A percentile compares a stretch with the other conserved stretches of the same genome.
Evolutionary conservation across 495 filamentous ascomycete genomes (phyloP).

Genomic region (Ramalina peruviana): DNA sequence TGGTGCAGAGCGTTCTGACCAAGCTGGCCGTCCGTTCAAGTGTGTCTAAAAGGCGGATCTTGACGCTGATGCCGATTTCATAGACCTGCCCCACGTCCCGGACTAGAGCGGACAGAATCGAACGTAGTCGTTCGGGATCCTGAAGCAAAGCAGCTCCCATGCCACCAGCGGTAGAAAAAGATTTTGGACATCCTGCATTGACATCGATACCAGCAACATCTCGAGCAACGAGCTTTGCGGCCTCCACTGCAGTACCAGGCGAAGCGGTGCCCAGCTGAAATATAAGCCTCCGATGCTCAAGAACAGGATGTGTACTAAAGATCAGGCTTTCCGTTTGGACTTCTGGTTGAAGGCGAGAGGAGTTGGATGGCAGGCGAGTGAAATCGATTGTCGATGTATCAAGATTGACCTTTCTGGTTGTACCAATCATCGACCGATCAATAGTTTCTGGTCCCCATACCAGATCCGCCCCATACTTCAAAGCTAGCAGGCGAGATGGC

Average conservation of each 20-base stretch:
- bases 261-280: constrained; percentile 85
- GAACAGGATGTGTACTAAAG: constrained; percentile 65
- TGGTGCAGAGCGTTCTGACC: constrained; percentile 59
- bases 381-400: constrained; percentile 69
- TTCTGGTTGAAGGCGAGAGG: constrained; percentile 29
- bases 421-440: constrained; percentile 79
- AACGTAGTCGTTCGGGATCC: constrained; percentile 66
- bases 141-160: constrained; percentile 88
- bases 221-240: constrained; percentile 64
- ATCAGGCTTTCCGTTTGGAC: constrained; percentile 54
- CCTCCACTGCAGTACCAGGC: constrained; percentile 66
- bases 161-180: constrained; percentile 77
- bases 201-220: constrained; percentile 92
- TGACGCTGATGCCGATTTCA: constrained; percentile 85
- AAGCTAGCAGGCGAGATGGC: constrained; percentile 69
- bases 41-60: constrained; percentile 79
- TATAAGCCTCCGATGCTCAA: constrained; percentile 58
- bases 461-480: constrained; percentile 90
- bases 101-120: constrained; percentile 71
- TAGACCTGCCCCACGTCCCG: constrained; percentile 57
- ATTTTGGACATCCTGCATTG: constrained; percentile 94
- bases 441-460: constrained; percentile 97
- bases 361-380: constrained; percentile 57
- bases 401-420: constrained; percentile 58
- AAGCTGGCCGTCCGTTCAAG: constrained; percentile 55